These are phyloP conservation scores for Mycena haematopus DNA, from an alignment of 768 basidiomycete genomes.

Conservation along the genomic window DNA sequence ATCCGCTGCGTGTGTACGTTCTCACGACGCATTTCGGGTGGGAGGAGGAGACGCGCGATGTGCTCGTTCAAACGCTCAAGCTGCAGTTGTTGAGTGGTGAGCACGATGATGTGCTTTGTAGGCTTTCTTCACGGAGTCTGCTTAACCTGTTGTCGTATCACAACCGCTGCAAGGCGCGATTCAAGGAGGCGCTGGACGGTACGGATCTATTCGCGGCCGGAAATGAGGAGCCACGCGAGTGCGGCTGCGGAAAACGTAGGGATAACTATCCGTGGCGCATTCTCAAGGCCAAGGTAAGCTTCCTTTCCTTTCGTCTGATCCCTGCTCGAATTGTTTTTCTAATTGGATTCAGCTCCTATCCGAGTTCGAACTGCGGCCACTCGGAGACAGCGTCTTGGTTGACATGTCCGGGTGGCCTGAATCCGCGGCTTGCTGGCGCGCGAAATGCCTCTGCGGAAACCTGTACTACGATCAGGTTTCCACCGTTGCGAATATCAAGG, in stretches of 20 bases:
- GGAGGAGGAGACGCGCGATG: slow-evolving; percentile 50
- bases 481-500: slow-evolving; percentile 41
- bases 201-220: slow-evolving; percentile 45
- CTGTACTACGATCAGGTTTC: slow-evolving; percentile 44
- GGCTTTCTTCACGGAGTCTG: slow-evolving; percentile 42
- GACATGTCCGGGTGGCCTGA: slow-evolving; percentile 54
- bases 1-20: slow-evolving; percentile 55
- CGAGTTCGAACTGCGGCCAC: slow-evolving; percentile 47
- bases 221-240: slow-evolving; percentile 39
- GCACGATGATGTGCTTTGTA: slow-evolving; percentile 39
- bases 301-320: slow-evolving; percentile 31
- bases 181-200: slow-evolving; percentile 45
- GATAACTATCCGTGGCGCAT: slow-evolving; percentile 48
- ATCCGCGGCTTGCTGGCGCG: slow-evolving; percentile 46
- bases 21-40: slow-evolving; percentile 52
- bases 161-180: slow-evolving; percentile 44
- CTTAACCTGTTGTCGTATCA: slow-evolving; percentile 49
- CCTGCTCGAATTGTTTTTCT: neutral
- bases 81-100: slow-evolving; percentile 46
- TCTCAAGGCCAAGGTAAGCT: slow-evolving; percentile 46
- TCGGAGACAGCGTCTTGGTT: slow-evolving; percentile 46
- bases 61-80: slow-evolving; percentile 48
- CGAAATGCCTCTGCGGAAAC: slow-evolving; percentile 44
- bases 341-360: slow-evolving; percentile 16
- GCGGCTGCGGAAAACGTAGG: slow-evolving; percentile 42